Evolutionary conservation across 2,329 filamentous ascomycete species (phyloP).

Genomic region (Aspergillus costaricaensis): DNA sequence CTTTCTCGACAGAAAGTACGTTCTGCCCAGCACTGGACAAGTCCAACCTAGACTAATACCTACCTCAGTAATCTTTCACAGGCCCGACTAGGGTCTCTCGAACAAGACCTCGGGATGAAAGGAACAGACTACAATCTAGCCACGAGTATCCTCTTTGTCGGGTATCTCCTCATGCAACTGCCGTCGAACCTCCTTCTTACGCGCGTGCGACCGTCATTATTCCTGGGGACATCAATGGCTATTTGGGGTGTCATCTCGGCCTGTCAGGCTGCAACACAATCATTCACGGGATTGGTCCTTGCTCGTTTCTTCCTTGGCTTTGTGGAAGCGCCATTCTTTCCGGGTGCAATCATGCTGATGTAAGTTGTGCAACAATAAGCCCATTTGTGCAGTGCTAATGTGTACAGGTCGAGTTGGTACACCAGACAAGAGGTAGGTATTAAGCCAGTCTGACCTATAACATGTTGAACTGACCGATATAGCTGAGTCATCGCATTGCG

Average conservation of each 20-base stretch:
- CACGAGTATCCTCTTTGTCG: constrained; percentile 58
- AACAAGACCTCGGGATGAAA: constrained; percentile 55
- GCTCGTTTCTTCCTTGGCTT: constrained; percentile 46
- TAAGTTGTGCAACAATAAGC: constrained; percentile 4
- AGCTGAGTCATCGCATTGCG: constrained; percentile 51
- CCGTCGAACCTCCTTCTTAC: constrained; percentile 63
- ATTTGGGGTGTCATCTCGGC: constrained; percentile 40
- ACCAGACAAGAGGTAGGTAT: constrained; percentile 55
- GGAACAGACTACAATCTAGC: constrained; percentile 61
- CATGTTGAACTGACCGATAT: constrained; percentile 35
- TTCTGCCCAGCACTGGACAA: background rate
- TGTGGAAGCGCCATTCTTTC: constrained; percentile 55
- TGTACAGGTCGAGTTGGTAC: constrained; percentile 63
- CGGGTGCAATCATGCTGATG: constrained; percentile 64
- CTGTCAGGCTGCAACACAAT: constrained; percentile 39
- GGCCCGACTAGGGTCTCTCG: constrained; percentile 56
- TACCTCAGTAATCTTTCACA: constrained; percentile 52
- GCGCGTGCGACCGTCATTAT: constrained; percentile 55
- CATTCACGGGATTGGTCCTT: constrained; percentile 45
- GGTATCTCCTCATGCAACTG: constrained; percentile 64
- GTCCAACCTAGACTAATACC: background rate
- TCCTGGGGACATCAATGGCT: constrained; percentile 49
- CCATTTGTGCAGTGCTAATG: background rate
- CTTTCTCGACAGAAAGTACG: constrained; percentile 35
- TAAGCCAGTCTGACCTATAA: constrained; percentile 28